Percentiles rank a stretch among this genome's conserved stretches.
Evolutionary conservation across 768 basidiomycete genomes (phyloP).

Genomic region (Cubamyces lactineus): DNA sequence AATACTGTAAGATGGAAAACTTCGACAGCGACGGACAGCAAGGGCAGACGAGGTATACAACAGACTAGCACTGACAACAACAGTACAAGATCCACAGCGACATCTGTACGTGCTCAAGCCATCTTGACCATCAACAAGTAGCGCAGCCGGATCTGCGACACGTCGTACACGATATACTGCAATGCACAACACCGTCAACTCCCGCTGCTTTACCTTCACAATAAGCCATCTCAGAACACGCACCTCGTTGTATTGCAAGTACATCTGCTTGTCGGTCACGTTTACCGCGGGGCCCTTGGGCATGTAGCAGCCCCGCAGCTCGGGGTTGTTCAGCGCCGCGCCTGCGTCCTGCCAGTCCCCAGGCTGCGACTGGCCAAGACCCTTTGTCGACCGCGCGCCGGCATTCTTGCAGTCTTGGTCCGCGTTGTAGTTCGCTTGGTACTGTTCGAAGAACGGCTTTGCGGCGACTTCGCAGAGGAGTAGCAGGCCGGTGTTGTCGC

Average conservation of each 20-base stretch:
- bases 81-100: no score
- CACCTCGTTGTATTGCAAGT: slow-evolving; percentile 62
- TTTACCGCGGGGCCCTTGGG: slow-evolving; percentile 53
- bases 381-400: slow-evolving; percentile 51
- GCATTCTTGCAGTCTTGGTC: slow-evolving; percentile 51
- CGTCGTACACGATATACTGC: slow-evolving; percentile 41
- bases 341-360: slow-evolving; percentile 63
- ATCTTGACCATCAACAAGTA: slow-evolving; percentile 60
- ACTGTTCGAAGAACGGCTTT: slow-evolving; percentile 56
- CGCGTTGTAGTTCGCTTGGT: slow-evolving; percentile 52
- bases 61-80: no score
- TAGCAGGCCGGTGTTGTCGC: slow-evolving; percentile 54
- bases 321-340: slow-evolving; percentile 48
- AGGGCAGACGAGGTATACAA: no score
- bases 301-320: slow-evolving; percentile 58
- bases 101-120: slow-evolving; percentile 6
- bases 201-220: no score
- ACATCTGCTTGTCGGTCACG: slow-evolving; percentile 33
- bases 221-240: slow-evolving; percentile 2
- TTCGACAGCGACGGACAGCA: no score
- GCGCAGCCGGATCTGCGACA: slow-evolving; percentile 58
- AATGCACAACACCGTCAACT: no score
- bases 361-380: slow-evolving; percentile 56
- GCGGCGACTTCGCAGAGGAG: slow-evolving; percentile 64
- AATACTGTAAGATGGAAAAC: no score